These are phyloP conservation scores for Coccinonectria pachysandricola DNA, from an alignment of 2,329 filamentous ascomycete species.

Conservation along the genomic window DNA sequence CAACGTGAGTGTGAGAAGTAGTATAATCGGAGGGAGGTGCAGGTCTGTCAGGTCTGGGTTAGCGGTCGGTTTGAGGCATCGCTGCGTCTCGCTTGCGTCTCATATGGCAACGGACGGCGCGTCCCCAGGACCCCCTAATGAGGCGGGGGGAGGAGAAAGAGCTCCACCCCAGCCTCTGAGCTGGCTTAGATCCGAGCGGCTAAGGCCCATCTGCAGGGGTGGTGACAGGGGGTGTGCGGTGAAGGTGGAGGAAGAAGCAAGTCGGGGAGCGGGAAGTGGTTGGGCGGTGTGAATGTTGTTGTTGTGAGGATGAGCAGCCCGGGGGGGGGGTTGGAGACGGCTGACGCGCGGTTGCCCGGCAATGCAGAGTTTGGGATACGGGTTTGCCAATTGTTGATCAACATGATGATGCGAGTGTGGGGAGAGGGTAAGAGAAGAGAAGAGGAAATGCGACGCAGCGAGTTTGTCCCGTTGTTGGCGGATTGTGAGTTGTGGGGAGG, in stretches of 20 bases:
- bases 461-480: no score
- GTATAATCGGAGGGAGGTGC: conserved; percentile 38
- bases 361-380: not conserved
- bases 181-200: conserved; percentile 17
- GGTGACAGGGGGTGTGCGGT: conserved; percentile 10
- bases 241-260: conserved; percentile 15
- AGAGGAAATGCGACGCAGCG: not conserved
- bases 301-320: conserved; percentile 3
- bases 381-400: not conserved
- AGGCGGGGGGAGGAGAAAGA: no score
- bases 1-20: conserved; percentile 49
- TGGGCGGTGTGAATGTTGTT: conserved; percentile 13
- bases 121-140: conserved; percentile 12
- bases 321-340: conserved; percentile 9
- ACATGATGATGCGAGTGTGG: no score
- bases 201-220: no score
- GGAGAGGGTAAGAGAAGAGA: not conserved
- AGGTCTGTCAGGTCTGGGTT: conserved; percentile 23
- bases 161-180: conserved; percentile 14
- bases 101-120: conserved; percentile 20
- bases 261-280: conserved; percentile 13
- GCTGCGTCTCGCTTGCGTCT: conserved; percentile 21
- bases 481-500: no score
- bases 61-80: conserved; percentile 17
- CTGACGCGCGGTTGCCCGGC: not conserved